Base-by-base conservation (phyloP, 2,329 filamentous ascomycete species). In the Cordyceps fumosorosea region DNA sequence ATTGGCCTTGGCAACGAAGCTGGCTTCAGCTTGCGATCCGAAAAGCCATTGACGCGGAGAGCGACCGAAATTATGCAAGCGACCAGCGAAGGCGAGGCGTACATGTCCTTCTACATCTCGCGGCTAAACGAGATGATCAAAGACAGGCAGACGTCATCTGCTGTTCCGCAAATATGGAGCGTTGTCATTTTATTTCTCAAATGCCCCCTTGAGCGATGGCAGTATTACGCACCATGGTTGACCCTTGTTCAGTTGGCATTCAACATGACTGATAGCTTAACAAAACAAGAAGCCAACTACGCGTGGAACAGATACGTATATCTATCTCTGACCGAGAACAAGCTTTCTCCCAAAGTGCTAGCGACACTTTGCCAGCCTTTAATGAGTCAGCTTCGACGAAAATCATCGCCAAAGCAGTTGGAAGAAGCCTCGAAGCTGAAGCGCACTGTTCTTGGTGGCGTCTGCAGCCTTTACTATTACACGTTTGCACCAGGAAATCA, bases 111-210 rank as follows among this genome's bases (percentile, higher is more conserved):
- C 68, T 87, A 93, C 66, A 83, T 84, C 47, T 79, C 83, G 22
- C 83, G 85, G 37, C 78, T 98, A 59, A 83, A 82, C 62, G 78
- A 80, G 12, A 90, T 95, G 86, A 80, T 88, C 29, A 83, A 86
- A 65, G 80, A 83, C 55, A 86, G 81, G 65, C 82, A 75, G 52
- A 64, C 66, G 12, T 64, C 71, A 26, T 73, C 80, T 0, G 80
- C 85, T 45, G 92, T 96, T 0, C 93, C 95, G 6, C 89, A 92
- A 66, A 90, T 98, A 24, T 98, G 93, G 93, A 89, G 89, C 63
- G 84, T 91, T 42, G 79, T 96, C 2, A 85, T 93, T 7, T 81
- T 96, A 2, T 85, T 96, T 61, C 78, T 97, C 54, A 86, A 89
- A 76, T 85, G 76, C 74, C 86, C 72, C 66, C 80, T 78, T 69